These are phyloP conservation scores for Apodospora peruviana DNA, from an alignment of 495 filamentous ascomycete genomes.

Conservation along the genomic window DNA sequence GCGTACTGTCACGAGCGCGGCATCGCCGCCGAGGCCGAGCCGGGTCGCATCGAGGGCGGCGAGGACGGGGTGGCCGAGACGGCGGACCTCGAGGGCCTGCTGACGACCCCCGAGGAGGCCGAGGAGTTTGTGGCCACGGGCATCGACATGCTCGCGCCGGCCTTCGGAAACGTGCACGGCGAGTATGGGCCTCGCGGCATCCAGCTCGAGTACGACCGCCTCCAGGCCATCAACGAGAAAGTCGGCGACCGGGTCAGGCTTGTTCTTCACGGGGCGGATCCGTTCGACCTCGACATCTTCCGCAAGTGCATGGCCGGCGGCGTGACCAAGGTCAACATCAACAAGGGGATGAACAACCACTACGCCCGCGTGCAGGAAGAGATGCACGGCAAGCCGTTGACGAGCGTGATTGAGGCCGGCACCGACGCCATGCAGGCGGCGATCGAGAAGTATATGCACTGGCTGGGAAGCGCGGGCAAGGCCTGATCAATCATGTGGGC, in stretches of 20 bases:
- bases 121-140: slow-evolving; percentile 71
- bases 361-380: slow-evolving; percentile 61
- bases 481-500: no score
- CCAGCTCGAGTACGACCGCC: slow-evolving; percentile 64
- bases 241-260: slow-evolving; percentile 59
- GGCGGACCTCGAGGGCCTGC: slow-evolving; percentile 62
- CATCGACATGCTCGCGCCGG: slow-evolving; percentile 77
- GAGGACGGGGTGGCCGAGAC: slow-evolving; percentile 81
- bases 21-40: slow-evolving; percentile 76
- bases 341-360: slow-evolving; percentile 72
- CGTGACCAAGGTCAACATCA: slow-evolving; percentile 76
- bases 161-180: slow-evolving; percentile 84
- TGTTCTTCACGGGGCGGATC: slow-evolving; percentile 75
- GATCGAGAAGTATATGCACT: slow-evolving; percentile 69
- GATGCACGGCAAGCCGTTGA: slow-evolving; percentile 64
- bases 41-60: slow-evolving; percentile 75
- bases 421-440: slow-evolving; percentile 69
- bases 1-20: slow-evolving; percentile 67
- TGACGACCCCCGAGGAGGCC: slow-evolving; percentile 76
- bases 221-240: slow-evolving; percentile 55
- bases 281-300: slow-evolving; percentile 65
- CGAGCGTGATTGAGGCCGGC: slow-evolving; percentile 64
- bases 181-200: slow-evolving; percentile 73
- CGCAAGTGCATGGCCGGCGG: slow-evolving; percentile 62
- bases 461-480: slow-evolving; percentile 62